These are phyloP conservation scores for Jamesozyma piceae DNA, from an alignment of 805 yeast species.

Conservation along the genomic window DNA sequence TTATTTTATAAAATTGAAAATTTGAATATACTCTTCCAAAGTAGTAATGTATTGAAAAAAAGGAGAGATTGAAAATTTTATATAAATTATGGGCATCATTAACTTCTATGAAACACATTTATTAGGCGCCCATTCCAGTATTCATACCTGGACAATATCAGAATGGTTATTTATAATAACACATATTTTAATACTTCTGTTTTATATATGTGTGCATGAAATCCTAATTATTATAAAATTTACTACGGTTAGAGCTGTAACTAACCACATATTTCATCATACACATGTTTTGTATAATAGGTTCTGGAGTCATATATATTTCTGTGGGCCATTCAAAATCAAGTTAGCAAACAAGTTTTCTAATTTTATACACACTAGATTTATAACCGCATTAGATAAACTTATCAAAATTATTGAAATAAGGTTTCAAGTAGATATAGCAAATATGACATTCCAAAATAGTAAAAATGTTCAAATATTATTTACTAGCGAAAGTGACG, in stretches of 20 bases:
- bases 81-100: slow-evolving; percentile 4
- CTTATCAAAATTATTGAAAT: slow-evolving; percentile 8
- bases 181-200: background rate
- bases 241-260: background rate
- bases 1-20: too few relatives aligned
- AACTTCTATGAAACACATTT: slow-evolving; percentile 18
- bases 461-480: slow-evolving; percentile 17
- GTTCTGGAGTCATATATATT: slow-evolving; percentile 13
- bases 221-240: background rate
- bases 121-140: slow-evolving; percentile 12
- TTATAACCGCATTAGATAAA: slow-evolving; percentile 9
- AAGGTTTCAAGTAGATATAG: slow-evolving; percentile 13
- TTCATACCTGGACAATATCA: slow-evolving; percentile 7
- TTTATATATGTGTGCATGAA: background rate
- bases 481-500: slow-evolving; percentile 19
- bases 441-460: slow-evolving; percentile 15
- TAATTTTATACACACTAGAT: background rate
- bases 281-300: slow-evolving; percentile 4
- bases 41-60: too few relatives aligned
- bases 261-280: background rate
- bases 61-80: background rate
- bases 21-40: too few relatives aligned
- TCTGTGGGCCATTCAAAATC: slow-evolving; percentile 12
- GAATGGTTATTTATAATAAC: slow-evolving; percentile 8
- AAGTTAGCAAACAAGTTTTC: slow-evolving; percentile 1